A percentile compares a stretch with the other conserved stretches of the same genome.
These are phyloP conservation scores for Malus hybrid DNA, from an alignment of 331 rosid genomes.

Conservation along the genomic window DNA sequence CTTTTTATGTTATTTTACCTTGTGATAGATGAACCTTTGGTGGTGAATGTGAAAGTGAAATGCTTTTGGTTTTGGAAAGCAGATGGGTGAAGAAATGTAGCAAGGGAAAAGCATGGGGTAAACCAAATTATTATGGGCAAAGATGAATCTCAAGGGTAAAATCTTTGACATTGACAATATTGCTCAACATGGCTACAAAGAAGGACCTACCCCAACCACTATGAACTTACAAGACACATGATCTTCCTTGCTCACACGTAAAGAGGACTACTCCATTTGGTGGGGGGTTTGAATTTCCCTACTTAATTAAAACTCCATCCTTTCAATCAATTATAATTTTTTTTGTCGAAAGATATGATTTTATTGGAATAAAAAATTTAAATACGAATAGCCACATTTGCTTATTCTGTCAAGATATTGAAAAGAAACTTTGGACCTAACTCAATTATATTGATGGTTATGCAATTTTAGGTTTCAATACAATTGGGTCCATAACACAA, in stretches of 20 bases:
- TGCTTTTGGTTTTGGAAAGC: not conserved
- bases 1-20: not conserved
- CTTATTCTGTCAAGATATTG: too few relatives aligned
- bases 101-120: not conserved
- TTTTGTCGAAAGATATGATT: too few relatives aligned
- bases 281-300: not conserved
- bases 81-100: not conserved
- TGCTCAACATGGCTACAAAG: not conserved
- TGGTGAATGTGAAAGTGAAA: not conserved
- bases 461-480: not conserved
- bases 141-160: slow-evolving; percentile 6
- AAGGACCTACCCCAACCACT: slow-evolving; percentile 9
- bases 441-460: not conserved
- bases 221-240: slow-evolving; percentile 6
- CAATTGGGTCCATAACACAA: not conserved
- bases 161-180: not conserved
- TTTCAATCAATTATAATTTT: not conserved
- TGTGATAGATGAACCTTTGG: not conserved
- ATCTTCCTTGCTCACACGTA: slow-evolving; percentile 7
- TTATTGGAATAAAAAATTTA: too few relatives aligned
- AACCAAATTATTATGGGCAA: not conserved
- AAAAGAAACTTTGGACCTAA: too few relatives aligned
- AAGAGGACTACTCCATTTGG: not conserved
- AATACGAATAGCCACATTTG: too few relatives aligned
- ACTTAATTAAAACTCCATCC: not conserved